Conservation (phyloP, 2,329 filamentous ascomycete species). For the Colletotrichum incanum region DNA sequence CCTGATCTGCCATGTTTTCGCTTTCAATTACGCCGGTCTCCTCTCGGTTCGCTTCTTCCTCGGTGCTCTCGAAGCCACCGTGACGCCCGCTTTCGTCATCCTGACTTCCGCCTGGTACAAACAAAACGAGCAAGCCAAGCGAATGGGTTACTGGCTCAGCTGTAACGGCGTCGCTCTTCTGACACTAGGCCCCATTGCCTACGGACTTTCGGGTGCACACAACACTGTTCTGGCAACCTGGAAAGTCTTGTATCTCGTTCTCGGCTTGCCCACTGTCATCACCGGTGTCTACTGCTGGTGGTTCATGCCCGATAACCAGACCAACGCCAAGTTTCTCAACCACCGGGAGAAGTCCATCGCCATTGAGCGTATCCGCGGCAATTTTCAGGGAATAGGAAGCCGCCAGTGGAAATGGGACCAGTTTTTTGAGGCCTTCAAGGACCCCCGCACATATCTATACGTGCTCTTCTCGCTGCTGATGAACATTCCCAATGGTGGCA, state of each 20-base stretch:
- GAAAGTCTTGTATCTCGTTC: constrained; percentile 49
- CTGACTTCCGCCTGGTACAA: constrained; percentile 49
- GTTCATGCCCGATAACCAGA: constrained; percentile 68
- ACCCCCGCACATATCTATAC: constrained; percentile 69
- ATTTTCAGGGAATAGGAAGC: constrained; percentile 67
- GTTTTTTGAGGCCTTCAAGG: constrained; percentile 60
- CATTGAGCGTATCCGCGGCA: constrained; percentile 63
- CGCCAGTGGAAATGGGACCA: constrained; percentile 62
- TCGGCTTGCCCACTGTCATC: constrained; percentile 49
- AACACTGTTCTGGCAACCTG: constrained; percentile 42
- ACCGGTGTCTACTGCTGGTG: constrained; percentile 44
- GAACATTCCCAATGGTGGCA: constrained; percentile 46
- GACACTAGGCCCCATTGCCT: constrained; percentile 45
- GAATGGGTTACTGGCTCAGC: constrained; percentile 48
- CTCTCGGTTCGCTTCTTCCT: constrained; percentile 46
- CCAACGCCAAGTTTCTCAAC: constrained; percentile 72
- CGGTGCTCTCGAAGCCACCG: constrained; percentile 47
- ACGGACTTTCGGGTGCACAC: constrained; percentile 44
- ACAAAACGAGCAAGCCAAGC: constrained; percentile 51
- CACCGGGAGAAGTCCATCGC: constrained; percentile 67
- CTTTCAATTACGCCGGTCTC: constrained; percentile 46
- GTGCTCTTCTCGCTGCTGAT: constrained; percentile 61
- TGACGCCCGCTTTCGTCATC: constrained; percentile 48
- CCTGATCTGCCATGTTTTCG: constrained; percentile 45
- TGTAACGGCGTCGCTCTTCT: constrained; percentile 46